Base-by-base conservation (phyloP, 768 basidiomycete genomes). In the Pulveroboletus sp. region DNA sequence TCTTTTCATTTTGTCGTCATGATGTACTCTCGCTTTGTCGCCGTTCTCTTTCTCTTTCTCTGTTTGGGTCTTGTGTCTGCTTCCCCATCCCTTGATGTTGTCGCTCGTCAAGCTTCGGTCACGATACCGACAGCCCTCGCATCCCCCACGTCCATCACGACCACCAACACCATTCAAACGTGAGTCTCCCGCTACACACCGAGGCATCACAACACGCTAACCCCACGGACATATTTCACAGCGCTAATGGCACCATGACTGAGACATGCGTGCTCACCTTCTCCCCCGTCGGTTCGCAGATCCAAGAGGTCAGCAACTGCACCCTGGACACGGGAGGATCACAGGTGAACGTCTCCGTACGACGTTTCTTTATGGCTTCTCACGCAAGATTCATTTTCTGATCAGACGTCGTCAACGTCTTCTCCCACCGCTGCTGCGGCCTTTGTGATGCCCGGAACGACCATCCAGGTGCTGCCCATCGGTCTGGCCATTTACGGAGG, bases 401-500 rank as follows among this genome's bases (percentile, higher is more conserved):
- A 11, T 6, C 17, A 58, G 56, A 42, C 50, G 12, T 62, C 76
- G 35, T 46, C 73, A 9, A 50, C 63, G 10, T 50, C 68, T 5
- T 55, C 68, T 26, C 57, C 72, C 22, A 53, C 53, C 22, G 56
- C 59, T 3, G 57, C 60, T 9, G 66, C 71, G 3, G 64, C 75
- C 5, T 87, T 89, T 65, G 58, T 70, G 26, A 69, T 90, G 31
- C 90, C 90, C 11, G 90, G 90, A 19, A 86, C 81, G 70, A 74
- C 76, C 49, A 58, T 92, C 16, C 77, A 80, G 35, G 89, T 92
- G 5, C 74, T 91, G 29, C 90, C 90, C 0, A 82, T 93, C 55
- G 90, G 90, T 55, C 76, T 93, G 36, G 87, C 85, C 44, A 78
- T 93, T 10, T 92, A 88, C 62, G 88, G 85, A 39, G 90, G 89